Evolutionary conservation across 495 filamentous ascomycete genomes (phyloP), one percentile per base, ranked within the genome.

Genomic region (Aspergillus funiculosus): DNA sequence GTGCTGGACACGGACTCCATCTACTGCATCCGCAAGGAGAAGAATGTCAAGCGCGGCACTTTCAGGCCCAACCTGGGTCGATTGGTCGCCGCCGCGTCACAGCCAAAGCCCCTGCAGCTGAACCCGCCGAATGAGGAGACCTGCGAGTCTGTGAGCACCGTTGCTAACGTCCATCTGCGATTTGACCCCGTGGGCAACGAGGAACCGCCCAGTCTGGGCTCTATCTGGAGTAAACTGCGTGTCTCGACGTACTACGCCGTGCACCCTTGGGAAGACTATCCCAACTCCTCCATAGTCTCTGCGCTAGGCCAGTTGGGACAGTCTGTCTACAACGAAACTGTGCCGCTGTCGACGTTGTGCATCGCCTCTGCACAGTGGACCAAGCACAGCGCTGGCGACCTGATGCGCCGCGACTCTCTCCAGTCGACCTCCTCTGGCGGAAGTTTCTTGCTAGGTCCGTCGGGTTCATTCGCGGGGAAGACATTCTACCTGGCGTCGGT

Each of bases 51-150:
- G 48, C 89, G 85, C 48, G 86, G 85, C 9, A 61, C 92, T n/a
- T 74, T 97, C 52, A 79, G 85, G 15, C 73, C 81, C 15, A 91
- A 84, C 57, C 64, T 87, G 1, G 92, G 92, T 19, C 76, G 75
- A 0, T 51, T 96, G 17, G 80, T 80, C 8, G 81, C 84, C 29
- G 73, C 83, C n/a, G 79, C 87, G 1, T 57, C 68, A 0, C 91
- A 97, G 56, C 89, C 92, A 2, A 73, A 72, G 20, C 71, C 84
- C 0, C 71, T 92, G 3, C 71, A 79, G 20, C 63, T 95, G 46
- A 70, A 48, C 53, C 62, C 61, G 37, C 78, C 54, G 50, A 75
- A 58, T 58, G 58, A 67, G 27, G 46, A 72, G 43, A 26, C 51
- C 31, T 21, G 43, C 37, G 52, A 63, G 57, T 50, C 63, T 6